A percentile compares a stretch with the other conserved stretches of the same genome.
These are phyloP conservation scores for Aechmea fasciata DNA, from an alignment of 176 grass and related monocot genomes.

Conservation along the genomic window DNA sequence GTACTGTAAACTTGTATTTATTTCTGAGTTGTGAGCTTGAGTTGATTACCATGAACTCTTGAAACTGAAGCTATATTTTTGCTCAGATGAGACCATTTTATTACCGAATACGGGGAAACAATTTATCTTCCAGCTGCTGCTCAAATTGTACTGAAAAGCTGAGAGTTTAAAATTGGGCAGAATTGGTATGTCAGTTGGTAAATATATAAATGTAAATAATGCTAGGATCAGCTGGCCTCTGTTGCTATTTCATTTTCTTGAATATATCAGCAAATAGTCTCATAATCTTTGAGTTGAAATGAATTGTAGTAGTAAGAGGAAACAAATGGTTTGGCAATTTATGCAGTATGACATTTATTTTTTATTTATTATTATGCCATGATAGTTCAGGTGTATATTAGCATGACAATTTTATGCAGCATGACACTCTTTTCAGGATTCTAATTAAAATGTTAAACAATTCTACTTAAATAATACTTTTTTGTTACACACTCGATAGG, in stretches of 20 bases:
- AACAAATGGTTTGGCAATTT: neutral
- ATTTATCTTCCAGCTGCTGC: too few relatives aligned
- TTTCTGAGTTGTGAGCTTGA: neutral
- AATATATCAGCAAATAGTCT: neutral
- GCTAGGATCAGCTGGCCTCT: neutral
- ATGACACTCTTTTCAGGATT: too few relatives aligned
- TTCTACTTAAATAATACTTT: too few relatives aligned
- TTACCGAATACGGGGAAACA: neutral
- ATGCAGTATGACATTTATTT: neutral
- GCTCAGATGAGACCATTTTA: neutral
- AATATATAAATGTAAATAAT: neutral
- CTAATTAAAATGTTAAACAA: too few relatives aligned
- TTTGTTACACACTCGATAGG: too few relatives aligned
- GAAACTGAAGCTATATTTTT: neutral
- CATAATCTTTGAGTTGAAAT: neutral
- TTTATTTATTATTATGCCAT: too few relatives aligned
- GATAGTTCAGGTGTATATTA: too few relatives aligned
- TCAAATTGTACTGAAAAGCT: too few relatives aligned
- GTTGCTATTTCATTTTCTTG: neutral
- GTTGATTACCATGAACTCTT: neutral
- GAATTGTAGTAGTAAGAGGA: neutral
- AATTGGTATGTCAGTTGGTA: neutral
- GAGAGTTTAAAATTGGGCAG: too few relatives aligned
- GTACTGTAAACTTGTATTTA: slow-evolving; percentile 33
- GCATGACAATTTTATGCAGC: too few relatives aligned